Conservation (phyloP, 768 basidiomycete species). For the Lactarius sp. region DNA sequence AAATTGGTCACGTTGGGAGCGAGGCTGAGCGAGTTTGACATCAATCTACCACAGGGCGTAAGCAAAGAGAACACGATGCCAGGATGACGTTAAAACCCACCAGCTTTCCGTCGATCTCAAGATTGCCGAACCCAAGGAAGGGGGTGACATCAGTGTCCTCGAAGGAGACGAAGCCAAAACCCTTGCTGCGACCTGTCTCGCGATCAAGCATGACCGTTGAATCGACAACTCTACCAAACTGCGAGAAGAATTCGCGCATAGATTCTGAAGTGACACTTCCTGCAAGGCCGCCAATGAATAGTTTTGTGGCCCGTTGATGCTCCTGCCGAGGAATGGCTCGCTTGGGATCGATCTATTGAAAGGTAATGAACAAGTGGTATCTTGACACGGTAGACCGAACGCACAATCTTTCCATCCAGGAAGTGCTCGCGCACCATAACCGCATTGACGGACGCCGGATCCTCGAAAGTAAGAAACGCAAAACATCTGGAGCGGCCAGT, state of each 20-base stretch:
- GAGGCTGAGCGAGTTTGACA: constrained; percentile 90
- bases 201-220: constrained; percentile 98
- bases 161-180: constrained; percentile 95
- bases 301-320: constrained; percentile 84
- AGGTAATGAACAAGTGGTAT: constrained; percentile 1
- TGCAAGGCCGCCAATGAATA: constrained; percentile 93
- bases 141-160: constrained; percentile 83
- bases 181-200: constrained; percentile 88
- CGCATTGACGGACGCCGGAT: constrained; percentile 84
- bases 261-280: constrained; percentile 86
- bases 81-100: constrained; percentile 42
- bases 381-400: constrained; percentile 29
- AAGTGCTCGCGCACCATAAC: constrained; percentile 93
- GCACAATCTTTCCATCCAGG: constrained; percentile 92
- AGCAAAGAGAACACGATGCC: neutral
- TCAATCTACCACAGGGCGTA: constrained; percentile 62
- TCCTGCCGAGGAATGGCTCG: constrained; percentile 95
- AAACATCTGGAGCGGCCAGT: constrained; percentile 92
- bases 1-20: constrained; percentile 62
- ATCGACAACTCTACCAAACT: constrained; percentile 92
- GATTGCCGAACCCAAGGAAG: constrained; percentile 76
- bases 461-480: constrained; percentile 93
- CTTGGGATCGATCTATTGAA: constrained; percentile 88
- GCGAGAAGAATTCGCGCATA: constrained; percentile 86
- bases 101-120: constrained; percentile 89